These are phyloP conservation scores for Allomyces macrogynus DNA, from an alignment of 192 early-diverging fungal species.

Conservation along the genomic window DNA sequence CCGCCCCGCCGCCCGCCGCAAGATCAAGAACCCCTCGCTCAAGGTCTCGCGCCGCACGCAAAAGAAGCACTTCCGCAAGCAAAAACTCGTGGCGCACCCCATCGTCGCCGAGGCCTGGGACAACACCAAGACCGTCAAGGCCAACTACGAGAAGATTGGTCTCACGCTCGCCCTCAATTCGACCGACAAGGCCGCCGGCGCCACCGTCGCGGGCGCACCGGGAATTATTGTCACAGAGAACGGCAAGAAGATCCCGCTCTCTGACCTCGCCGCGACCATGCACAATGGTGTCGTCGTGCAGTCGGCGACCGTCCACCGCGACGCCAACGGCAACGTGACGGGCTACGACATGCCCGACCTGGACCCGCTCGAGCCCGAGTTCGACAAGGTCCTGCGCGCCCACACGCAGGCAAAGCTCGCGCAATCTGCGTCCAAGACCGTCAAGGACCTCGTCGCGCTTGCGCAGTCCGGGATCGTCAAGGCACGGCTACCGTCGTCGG, in stretches of 20 bases:
- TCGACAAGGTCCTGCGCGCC: conserved; percentile 20
- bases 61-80: conserved; percentile 37
- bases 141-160: neutral
- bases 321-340: conserved; percentile 23
- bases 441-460: no score
- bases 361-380: neutral
- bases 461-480: conserved; percentile 7
- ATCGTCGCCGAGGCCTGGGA: conserved; percentile 1
- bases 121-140: neutral
- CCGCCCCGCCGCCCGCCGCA: conserved; percentile 42
- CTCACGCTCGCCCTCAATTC: neutral
- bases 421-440: no score
- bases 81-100: conserved; percentile 25
- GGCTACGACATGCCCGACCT: conserved; percentile 1
- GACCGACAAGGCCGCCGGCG: conserved; percentile 17
- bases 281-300: no score
- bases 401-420: conserved; percentile 18
- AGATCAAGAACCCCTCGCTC: conserved; percentile 33
- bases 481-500: conserved; percentile 28
- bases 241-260: no score
- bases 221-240: no score
- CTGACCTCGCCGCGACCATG: no score
- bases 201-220: conserved; percentile 27
- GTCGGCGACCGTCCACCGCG: conserved; percentile 22
- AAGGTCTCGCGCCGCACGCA: conserved; percentile 39